Percentiles rank a stretch among this genome's conserved stretches.
Evolutionary conservation across 192 early-diverging fungal genomes (phyloP).

Genomic region (Pilobolus umbonatus): DNA sequence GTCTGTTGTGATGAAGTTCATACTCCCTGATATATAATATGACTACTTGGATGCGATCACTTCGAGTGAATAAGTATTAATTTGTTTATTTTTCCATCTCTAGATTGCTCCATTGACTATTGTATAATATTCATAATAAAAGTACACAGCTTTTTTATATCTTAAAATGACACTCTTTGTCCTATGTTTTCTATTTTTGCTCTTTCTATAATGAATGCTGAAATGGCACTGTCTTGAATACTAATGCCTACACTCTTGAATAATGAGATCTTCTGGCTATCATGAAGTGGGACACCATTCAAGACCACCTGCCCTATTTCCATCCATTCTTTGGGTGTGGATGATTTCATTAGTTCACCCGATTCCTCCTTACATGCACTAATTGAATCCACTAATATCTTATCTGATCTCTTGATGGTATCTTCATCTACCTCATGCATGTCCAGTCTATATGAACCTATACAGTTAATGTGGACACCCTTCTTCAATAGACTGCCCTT

Average conservation of each 20-base stretch:
- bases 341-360: conserved; percentile 43
- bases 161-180: conserved; percentile 31
- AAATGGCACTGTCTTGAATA: conserved; percentile 50
- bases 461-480: conserved; percentile 44
- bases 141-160: not conserved
- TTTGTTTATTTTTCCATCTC: not conserved
- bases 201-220: conserved; percentile 33
- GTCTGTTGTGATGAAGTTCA: conserved; percentile 14
- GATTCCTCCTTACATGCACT: conserved; percentile 44
- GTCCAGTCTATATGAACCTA: conserved; percentile 43
- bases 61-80: not conserved
- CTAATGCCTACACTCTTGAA: conserved; percentile 55
- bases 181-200: conserved; percentile 40
- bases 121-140: not conserved
- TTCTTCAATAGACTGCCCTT: conserved; percentile 37
- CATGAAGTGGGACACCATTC: not conserved
- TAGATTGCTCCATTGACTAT: too few relatives aligned
- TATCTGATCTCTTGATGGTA: conserved; percentile 26
- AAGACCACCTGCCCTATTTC: conserved; percentile 27
- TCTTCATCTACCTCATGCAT: conserved; percentile 50
- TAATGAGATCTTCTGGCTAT: conserved; percentile 27
- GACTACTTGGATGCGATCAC: not conserved
- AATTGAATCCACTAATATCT: conserved; percentile 36
- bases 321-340: conserved; percentile 25
- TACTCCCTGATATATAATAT: conserved; percentile 13